Conservation (phyloP, 164 flowering plant species). For the Magnolia sinica region DNA sequence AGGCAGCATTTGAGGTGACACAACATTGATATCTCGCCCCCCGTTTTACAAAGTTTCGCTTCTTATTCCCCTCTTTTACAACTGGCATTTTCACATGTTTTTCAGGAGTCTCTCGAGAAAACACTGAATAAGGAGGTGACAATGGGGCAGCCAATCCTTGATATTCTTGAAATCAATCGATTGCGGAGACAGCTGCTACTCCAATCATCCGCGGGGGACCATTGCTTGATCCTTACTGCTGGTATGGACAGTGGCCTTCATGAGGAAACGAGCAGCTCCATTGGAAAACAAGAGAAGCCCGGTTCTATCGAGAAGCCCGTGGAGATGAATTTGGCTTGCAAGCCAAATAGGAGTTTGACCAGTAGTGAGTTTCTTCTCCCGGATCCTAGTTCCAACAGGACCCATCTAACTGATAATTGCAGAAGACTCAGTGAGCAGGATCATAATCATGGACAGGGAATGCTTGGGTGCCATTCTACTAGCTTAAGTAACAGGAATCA, state of each 20-base stretch:
- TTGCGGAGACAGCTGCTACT: conserved; percentile 72
- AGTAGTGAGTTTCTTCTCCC: conserved; percentile 35
- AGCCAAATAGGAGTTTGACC: conserved; percentile 17
- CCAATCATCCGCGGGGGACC: conserved; percentile 88
- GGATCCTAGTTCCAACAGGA: conserved; percentile 28
- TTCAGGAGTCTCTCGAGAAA: conserved; percentile 61
- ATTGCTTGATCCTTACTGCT: conserved; percentile 59
- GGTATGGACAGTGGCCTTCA: conserved; percentile 26
- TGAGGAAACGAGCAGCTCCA: conserved; percentile 20
- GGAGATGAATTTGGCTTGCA: conserved; percentile 22
- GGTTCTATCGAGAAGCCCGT: conserved; percentile 26
- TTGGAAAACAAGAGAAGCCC: conserved; percentile 35
- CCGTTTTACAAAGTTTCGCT: background rate
- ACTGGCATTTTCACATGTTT: background rate
- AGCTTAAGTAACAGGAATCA: conserved; percentile 22
- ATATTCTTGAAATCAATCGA: conserved; percentile 83
- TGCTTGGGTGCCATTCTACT: conserved; percentile 12
- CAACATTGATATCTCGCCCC: background rate
- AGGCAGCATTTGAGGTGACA: conserved; percentile 78
- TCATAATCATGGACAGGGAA: conserved; percentile 17
- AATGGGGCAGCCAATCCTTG: conserved; percentile 59
- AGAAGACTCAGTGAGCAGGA: background rate
- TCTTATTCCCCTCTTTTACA: background rate
- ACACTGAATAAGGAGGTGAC: conserved; percentile 42
- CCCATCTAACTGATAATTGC: conserved; percentile 9